A percentile compares a stretch with the other conserved stretches of the same genome.
Conservation (phyloP, 805 yeast genomes). For the Millerozyma miso region DNA sequence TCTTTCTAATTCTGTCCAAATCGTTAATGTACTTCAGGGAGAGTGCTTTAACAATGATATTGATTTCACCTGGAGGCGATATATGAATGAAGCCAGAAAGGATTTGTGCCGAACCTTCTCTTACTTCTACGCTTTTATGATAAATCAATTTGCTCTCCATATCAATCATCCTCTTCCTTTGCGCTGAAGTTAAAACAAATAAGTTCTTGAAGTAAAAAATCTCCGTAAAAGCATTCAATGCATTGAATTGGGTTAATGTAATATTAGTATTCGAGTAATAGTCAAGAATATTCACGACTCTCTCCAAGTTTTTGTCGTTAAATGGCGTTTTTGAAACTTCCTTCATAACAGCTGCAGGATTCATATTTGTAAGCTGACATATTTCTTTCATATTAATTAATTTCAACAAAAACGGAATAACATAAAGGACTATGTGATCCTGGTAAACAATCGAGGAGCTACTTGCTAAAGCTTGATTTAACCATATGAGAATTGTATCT, state of each 20-base stretch:
- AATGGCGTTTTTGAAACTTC: constrained; percentile 42
- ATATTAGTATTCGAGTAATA: constrained; percentile 25
- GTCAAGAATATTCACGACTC: constrained; percentile 38
- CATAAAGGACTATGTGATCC: constrained; percentile 43
- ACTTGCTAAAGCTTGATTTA: constrained; percentile 50
- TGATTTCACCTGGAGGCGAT: constrained; percentile 45
- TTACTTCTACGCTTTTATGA: constrained; percentile 65
- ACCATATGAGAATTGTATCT: constrained; percentile 61
- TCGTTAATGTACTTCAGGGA: constrained; percentile 26
- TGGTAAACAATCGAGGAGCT: constrained; percentile 51
- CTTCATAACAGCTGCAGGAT: constrained; percentile 46
- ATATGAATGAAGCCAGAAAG: constrained; percentile 79
- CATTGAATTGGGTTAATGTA: constrained; percentile 49
- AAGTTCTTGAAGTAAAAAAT: constrained; percentile 67
- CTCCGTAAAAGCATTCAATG: constrained; percentile 67
- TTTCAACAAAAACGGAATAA: constrained; percentile 67
- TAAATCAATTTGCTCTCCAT: constrained; percentile 51
- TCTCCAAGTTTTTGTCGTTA: constrained; percentile 15
- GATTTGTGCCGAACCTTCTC: constrained; percentile 68
- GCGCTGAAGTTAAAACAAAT: constrained; percentile 45
- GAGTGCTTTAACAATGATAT: constrained; percentile 36
- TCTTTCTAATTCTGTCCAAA: constrained; percentile 39
- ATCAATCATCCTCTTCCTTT: constrained; percentile 47
- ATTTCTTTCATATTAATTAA: constrained; percentile 72
- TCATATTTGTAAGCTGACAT: constrained; percentile 62